Evolutionary conservation across 345 rosid genomes (phyloP).

Genomic region (Salix viminalis): DNA sequence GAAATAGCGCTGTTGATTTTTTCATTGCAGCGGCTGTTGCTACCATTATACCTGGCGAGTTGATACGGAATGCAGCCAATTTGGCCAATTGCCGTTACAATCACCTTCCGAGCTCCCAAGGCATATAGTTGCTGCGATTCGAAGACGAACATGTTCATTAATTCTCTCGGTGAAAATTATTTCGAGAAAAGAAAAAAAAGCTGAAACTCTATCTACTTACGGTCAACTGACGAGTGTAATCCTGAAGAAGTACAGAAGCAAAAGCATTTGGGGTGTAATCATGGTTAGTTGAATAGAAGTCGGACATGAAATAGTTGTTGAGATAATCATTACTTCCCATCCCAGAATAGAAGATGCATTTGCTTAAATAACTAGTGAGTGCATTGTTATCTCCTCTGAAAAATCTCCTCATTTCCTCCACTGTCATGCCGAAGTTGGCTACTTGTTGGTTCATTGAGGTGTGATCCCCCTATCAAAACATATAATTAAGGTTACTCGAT

Average conservation of each 20-base stretch:
- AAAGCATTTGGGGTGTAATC: constrained; percentile 49
- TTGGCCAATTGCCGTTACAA: constrained; percentile 69
- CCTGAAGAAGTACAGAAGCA: constrained; percentile 63
- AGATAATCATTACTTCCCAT: constrained; percentile 92
- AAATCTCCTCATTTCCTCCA: constrained; percentile 48
- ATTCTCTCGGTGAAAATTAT: background rate
- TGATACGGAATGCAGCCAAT: constrained; percentile 92
- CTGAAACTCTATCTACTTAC: constrained; percentile 21
- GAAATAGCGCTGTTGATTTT: constrained; percentile 59
- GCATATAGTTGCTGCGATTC: constrained; percentile 47
- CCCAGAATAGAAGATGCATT: constrained; percentile 68
- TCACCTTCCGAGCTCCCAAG: constrained; percentile 72
- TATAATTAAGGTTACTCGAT: too few relatives aligned
- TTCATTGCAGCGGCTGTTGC: constrained; percentile 64
- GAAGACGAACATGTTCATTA: background rate
- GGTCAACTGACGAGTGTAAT: constrained; percentile 59
- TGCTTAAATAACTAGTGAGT: constrained; percentile 47
- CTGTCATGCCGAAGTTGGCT: constrained; percentile 36
- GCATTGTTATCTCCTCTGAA: constrained; percentile 60
- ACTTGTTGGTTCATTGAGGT: constrained; percentile 73
- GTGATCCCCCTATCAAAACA: constrained; percentile 56
- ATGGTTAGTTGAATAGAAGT: constrained; percentile 57
- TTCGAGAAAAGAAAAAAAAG: too few relatives aligned
- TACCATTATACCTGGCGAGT: constrained; percentile 59
- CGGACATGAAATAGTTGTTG: constrained; percentile 83